These are phyloP conservation scores for Prunus mume DNA, from an alignment of 306 rosid genomes.

Conservation along the genomic window DNA sequence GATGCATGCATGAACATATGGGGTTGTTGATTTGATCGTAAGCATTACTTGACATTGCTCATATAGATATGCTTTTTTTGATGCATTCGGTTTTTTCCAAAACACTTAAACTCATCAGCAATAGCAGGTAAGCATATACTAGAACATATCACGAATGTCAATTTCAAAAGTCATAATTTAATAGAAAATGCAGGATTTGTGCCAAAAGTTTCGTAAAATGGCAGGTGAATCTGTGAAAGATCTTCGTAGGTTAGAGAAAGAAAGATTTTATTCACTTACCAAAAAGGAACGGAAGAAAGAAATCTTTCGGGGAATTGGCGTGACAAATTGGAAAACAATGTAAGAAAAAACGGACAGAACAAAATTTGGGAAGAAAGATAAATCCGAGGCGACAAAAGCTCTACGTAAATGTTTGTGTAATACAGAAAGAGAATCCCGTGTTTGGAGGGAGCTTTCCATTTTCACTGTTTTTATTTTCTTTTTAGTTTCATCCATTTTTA, in stretches of 20 bases:
- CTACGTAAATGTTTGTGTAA: not conserved
- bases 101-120: no score
- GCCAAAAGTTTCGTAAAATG: not conserved
- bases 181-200: not conserved
- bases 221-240: not conserved
- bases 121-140: no score
- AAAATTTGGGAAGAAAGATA: not conserved
- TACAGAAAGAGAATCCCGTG: not conserved
- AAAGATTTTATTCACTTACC: not conserved
- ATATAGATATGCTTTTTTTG: constrained; percentile 56
- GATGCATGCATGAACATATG: constrained; percentile 85
- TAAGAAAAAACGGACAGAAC: not conserved
- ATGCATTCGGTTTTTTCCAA: constrained; percentile 7
- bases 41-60: constrained; percentile 79
- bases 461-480: not conserved
- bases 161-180: no score
- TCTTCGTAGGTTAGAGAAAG: not conserved
- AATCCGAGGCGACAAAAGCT: not conserved
- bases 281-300: not conserved
- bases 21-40: constrained; percentile 96
- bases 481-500: not conserved
- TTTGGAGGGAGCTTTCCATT: not conserved
- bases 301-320: not conserved
- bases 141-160: no score
- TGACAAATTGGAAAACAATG: not conserved